Conservation (phyloP, 2,329 filamentous ascomycete genomes). For the Trichoderma sp. region DNA sequence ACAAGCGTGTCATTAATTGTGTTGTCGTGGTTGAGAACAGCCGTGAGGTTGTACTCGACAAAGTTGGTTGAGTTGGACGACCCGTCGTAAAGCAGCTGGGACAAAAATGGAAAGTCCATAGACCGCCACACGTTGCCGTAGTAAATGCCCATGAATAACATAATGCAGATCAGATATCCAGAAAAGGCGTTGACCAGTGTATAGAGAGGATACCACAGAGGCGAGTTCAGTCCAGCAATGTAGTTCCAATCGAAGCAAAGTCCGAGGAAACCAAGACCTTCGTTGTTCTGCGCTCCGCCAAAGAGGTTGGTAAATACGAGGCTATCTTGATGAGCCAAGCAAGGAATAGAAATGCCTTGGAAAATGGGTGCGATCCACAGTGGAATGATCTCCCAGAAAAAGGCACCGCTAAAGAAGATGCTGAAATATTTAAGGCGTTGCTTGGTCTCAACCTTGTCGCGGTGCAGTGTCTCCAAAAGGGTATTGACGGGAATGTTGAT, state of each 20-base stretch:
- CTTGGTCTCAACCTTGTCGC: constrained; percentile 40
- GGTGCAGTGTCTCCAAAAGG: constrained; percentile 39
- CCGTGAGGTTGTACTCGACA: constrained; percentile 48
- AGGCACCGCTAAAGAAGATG: constrained; percentile 44
- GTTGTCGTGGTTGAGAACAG: constrained; percentile 43
- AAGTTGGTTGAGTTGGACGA: constrained; percentile 43
- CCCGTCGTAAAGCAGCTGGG: constrained; percentile 45
- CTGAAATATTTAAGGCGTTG: constrained; percentile 48
- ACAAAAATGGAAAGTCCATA: constrained; percentile 33
- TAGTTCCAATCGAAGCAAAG: constrained; percentile 50
- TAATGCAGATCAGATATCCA: constrained; percentile 44
- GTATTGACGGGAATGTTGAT: constrained; percentile 39
- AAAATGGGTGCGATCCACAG: constrained; percentile 51
- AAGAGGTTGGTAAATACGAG: constrained; percentile 54
- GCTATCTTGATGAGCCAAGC: constrained; percentile 47
- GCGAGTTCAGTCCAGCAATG: constrained; percentile 41
- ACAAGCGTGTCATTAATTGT: constrained; percentile 39
- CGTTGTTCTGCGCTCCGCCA: constrained; percentile 47
- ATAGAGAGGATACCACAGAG: constrained; percentile 45
- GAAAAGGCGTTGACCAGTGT: constrained; percentile 46
- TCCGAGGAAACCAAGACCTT: constrained; percentile 46
- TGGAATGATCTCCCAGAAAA: constrained; percentile 54
- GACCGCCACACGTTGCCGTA: constrained; percentile 33
- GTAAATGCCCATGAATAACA: constrained; percentile 43
- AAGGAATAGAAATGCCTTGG: constrained; percentile 45